These are phyloP conservation scores for Avena atlantica DNA, from an alignment of 176 grass and related monocot genomes.

Conservation along the genomic window DNA sequence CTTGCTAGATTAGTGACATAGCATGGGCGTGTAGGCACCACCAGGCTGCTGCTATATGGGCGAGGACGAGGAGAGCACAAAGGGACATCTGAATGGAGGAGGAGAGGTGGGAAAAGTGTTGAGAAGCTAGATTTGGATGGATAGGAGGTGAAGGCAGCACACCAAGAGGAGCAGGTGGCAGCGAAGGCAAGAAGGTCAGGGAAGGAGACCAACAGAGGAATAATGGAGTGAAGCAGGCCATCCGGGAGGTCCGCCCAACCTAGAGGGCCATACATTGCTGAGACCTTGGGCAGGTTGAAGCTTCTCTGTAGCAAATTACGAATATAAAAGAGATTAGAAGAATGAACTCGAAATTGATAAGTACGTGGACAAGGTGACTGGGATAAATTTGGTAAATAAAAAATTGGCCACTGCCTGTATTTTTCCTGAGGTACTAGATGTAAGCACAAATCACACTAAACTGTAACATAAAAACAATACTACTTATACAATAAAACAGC, in stretches of 20 bases:
- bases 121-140: not conserved
- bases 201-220: not conserved
- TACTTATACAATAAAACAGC: not conserved
- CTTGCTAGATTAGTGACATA: not conserved
- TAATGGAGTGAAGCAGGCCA: not conserved
- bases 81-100: not conserved
- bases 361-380: not conserved
- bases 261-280: not conserved
- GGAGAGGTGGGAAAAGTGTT: not conserved
- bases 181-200: not conserved
- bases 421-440: not conserved
- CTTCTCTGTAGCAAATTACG: not conserved
- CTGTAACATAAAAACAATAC: not conserved
- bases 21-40: not conserved
- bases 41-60: not conserved
- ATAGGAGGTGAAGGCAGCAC: not conserved
- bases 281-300: not conserved
- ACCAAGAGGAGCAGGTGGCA: not conserved
- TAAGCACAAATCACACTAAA: not conserved
- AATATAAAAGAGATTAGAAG: not conserved
- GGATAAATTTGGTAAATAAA: not conserved
- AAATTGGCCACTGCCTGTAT: not conserved
- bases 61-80: not conserved
- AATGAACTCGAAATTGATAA: not conserved
- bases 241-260: not conserved